Conservation (phyloP, 1,284 basidiomycete genomes). For the Cystobasidium slooffiae region DNA sequence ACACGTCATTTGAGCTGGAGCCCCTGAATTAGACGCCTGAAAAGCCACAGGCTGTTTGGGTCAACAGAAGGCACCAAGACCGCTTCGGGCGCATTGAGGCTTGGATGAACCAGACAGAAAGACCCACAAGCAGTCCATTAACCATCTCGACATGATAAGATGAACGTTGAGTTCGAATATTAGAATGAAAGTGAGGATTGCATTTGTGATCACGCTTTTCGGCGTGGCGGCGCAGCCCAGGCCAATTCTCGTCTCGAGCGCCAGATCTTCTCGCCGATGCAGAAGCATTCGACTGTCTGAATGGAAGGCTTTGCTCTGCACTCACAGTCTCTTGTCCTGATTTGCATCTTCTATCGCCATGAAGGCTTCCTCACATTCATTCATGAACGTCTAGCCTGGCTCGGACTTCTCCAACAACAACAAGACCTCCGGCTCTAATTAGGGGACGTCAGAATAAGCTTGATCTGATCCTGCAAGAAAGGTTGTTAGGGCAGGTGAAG, state of each 20-base stretch:
- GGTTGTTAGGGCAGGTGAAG: neutral
- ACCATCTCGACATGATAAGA: neutral
- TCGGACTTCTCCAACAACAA: constrained; percentile 5
- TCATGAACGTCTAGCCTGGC: neutral
- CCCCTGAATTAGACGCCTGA: no score
- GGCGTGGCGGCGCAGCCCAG: constrained; percentile 1
- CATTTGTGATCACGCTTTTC: constrained; percentile 15
- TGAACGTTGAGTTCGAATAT: neutral
- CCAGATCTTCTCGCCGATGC: no score
- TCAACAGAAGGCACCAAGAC: no score
- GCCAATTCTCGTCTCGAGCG: no score
- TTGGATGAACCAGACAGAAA: no score
- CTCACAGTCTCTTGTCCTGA: no score
- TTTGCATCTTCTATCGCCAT: no score
- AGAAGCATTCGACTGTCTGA: no score
- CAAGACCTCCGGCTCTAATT: neutral
- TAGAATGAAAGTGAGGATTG: neutral
- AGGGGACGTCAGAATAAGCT: constrained; percentile 4
- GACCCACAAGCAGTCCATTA: no score
- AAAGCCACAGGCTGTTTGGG: no score
- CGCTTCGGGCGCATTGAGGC: no score
- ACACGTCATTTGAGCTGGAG: constrained; percentile 3
- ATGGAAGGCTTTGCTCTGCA: no score
- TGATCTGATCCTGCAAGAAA: constrained; percentile 4
- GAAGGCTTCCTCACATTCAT: neutral